Percentiles rank a stretch among this genome's conserved stretches.
phyloP scores from a whole-genome alignment of 257 asterid genomes.

The Fraxinus americana region DNA sequence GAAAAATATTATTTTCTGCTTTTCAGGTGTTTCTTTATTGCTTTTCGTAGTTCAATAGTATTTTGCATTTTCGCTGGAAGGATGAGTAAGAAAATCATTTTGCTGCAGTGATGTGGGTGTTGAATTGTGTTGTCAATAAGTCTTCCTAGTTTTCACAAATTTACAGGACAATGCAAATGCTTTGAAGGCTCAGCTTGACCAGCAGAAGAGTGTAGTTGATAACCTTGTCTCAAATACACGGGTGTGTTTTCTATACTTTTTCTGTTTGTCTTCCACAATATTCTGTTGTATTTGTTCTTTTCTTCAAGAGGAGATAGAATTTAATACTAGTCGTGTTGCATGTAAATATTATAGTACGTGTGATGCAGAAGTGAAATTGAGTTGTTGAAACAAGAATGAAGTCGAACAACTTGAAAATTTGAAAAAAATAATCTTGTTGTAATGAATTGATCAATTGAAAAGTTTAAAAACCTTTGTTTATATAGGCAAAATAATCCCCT shows the following conservation, averaged over 20 bases:
- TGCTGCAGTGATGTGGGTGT: background rate
- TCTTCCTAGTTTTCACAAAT: slow-evolving; percentile 14
- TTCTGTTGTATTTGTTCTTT: background rate
- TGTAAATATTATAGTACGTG: background rate
- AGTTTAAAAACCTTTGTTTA: no score
- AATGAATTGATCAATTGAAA: no score
- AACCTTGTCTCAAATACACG: slow-evolving; percentile 87
- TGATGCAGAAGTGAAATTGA: background rate
- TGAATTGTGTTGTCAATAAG: background rate
- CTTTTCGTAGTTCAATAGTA: background rate
- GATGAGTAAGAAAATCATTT: slow-evolving; percentile 7
- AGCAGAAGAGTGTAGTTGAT: slow-evolving; percentile 81
- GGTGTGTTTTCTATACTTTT: slow-evolving; percentile 48
- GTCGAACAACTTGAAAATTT: no score
- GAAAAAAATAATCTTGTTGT: no score
- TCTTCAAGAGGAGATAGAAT: background rate
- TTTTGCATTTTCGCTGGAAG: background rate
- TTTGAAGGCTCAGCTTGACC: slow-evolving; percentile 83
- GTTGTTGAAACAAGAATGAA: no score
- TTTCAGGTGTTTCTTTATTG: background rate
- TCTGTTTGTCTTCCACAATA: slow-evolving; percentile 15
- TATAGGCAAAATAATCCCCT: no score
- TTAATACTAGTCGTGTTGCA: background rate
- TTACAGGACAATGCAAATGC: slow-evolving; percentile 88
- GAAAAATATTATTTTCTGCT: background rate